Conservation (phyloP, 225 moss, liverwort and hornwort species). For the Pseudoscleropodium purum region DNA sequence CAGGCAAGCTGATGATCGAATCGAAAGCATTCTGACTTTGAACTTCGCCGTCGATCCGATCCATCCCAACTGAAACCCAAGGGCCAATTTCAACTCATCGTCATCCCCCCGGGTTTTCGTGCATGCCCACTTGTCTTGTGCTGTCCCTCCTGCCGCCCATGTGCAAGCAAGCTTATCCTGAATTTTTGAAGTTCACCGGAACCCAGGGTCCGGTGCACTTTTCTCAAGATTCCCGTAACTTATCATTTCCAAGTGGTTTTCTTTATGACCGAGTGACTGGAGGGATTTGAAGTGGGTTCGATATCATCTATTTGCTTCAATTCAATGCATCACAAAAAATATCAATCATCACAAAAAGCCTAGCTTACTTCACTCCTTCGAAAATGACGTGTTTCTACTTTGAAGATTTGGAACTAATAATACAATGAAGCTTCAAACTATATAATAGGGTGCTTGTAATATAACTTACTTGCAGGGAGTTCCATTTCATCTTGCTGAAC, state of each 20-base stretch:
- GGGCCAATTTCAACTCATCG: not conserved
- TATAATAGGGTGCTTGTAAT: too few relatives aligned
- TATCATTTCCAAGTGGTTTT: not conserved
- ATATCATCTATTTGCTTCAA: not conserved
- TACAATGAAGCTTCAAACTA: not conserved
- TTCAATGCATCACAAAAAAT: not conserved
- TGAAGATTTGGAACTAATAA: not conserved
- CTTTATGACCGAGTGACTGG: not conserved
- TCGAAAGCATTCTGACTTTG: not conserved
- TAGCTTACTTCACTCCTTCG: not conserved
- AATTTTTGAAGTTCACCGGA: not conserved
- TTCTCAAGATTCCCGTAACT: not conserved
- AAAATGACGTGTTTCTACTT: not conserved
- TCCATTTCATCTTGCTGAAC: not conserved
- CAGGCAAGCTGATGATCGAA: too few relatives aligned
- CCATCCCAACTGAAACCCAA: not conserved
- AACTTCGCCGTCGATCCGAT: not conserved
- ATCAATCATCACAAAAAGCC: too few relatives aligned
- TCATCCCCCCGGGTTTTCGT: not conserved
- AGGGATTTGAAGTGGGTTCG: too few relatives aligned
- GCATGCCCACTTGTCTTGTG: not conserved
- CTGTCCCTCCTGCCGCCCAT: not conserved
- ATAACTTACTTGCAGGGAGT: not conserved
- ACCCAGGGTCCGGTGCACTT: not conserved
- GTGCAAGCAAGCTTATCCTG: not conserved